Evolutionary conservation across 2,329 filamentous ascomycete genomes (phyloP).

Genomic region (Trichoderma sp.): DNA sequence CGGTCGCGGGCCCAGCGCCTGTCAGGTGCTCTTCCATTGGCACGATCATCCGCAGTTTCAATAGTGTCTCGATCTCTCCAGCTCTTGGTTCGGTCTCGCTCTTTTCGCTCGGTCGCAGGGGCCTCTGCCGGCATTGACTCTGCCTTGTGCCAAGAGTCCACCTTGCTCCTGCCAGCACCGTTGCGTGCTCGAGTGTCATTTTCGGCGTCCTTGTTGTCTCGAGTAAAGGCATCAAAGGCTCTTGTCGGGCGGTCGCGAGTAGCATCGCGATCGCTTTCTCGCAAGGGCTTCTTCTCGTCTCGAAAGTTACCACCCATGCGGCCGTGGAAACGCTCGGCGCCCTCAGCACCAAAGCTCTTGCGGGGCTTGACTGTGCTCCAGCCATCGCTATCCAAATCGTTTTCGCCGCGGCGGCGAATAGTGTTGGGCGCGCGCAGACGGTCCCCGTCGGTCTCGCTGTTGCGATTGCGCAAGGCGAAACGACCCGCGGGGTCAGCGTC

Average conservation of each 20-base stretch:
- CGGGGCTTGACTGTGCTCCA: constrained; percentile 73
- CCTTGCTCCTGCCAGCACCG: constrained; percentile 60
- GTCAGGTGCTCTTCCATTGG: constrained; percentile 44
- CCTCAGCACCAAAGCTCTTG: constrained; percentile 70
- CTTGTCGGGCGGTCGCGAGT: constrained; percentile 46
- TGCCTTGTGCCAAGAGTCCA: constrained; percentile 72
- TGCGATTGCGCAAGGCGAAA: constrained; percentile 53
- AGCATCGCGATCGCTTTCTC: constrained; percentile 56
- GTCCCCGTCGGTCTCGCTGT: constrained; percentile 50
- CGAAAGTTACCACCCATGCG: constrained; percentile 55
- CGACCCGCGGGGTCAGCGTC: constrained; percentile 55
- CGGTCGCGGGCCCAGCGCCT: constrained; percentile 57
- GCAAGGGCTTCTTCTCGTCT: constrained; percentile 43
- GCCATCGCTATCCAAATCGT: constrained; percentile 65
- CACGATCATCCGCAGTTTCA: constrained; percentile 54
- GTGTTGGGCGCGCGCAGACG: constrained; percentile 47
- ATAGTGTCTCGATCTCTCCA: constrained; percentile 54
- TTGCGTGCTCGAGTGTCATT: constrained; percentile 61
- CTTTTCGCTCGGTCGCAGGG: constrained; percentile 41
- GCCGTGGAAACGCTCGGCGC: constrained; percentile 67
- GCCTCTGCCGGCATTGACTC: constrained; percentile 29
- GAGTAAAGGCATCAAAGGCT: constrained; percentile 48
- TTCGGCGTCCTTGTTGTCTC: constrained; percentile 51
- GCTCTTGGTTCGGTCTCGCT: constrained; percentile 57
- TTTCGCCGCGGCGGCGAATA: constrained; percentile 53